These are phyloP conservation scores for Ophiostoma tasmaniense DNA, from an alignment of 2,329 filamentous ascomycete genomes.

Conservation along the genomic window DNA sequence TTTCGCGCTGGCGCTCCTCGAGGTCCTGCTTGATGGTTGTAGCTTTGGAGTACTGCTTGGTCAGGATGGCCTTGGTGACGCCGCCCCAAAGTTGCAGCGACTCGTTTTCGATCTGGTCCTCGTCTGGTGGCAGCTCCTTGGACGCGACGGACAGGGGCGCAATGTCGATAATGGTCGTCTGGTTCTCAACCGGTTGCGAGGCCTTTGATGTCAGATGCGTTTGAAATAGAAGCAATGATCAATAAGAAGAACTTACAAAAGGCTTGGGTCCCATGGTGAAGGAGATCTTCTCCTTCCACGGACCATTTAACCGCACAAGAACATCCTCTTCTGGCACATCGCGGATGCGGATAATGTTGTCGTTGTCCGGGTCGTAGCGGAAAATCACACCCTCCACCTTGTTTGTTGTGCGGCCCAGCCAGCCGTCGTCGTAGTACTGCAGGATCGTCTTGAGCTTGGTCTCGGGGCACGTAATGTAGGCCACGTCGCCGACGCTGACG, in stretches of 20 bases:
- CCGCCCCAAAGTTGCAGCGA: conserved; percentile 78
- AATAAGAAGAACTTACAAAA: conserved; percentile 42
- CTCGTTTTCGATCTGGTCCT: conserved; percentile 79
- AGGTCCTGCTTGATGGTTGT: conserved; percentile 84
- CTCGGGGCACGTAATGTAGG: conserved; percentile 81
- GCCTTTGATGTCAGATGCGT: conserved; percentile 22
- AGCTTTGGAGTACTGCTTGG: conserved; percentile 75
- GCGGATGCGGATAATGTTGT: conserved; percentile 68
- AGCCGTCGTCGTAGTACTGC: conserved; percentile 89
- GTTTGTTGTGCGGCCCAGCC: conserved; percentile 86
- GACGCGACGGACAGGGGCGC: conserved; percentile 69
- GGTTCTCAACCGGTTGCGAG: conserved; percentile 47
- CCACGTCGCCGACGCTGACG: conserved; percentile 82
- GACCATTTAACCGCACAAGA: conserved; percentile 71
- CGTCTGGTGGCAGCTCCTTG: conserved; percentile 69
- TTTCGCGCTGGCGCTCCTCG: conserved; percentile 80
- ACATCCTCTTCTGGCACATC: conserved; percentile 82
- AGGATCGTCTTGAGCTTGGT: conserved; percentile 87
- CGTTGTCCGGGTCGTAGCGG: conserved; percentile 79
- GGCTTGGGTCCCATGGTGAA: conserved; percentile 53
- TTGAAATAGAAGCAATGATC: background rate
- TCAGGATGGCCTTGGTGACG: conserved; percentile 76
- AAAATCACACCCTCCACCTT: conserved; percentile 87
- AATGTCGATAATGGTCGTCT: conserved; percentile 77
- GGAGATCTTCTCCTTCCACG: conserved; percentile 67